Evolutionary conservation across 1,284 basidiomycete genomes (phyloP), one percentile per base, ranked within the genome.

Genomic region (Fomitopsis schrenkii): DNA sequence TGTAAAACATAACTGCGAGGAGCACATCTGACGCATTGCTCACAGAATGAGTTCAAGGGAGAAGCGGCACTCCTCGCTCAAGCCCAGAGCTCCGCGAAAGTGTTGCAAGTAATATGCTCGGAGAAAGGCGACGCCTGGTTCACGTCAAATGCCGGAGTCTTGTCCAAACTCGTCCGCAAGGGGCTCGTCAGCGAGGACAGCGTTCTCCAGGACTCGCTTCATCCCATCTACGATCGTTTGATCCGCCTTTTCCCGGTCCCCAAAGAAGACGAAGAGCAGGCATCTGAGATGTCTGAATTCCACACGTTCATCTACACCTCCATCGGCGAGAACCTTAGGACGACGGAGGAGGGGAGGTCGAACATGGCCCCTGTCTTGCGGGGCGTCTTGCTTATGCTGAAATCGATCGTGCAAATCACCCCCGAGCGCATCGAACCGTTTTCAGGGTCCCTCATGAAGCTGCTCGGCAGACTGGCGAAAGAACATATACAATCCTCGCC

Each of bases 121-220:
- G 92, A 93, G 70, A 94, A 97, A 72, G 83, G 88, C 44, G 91
- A 96, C 65, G 75, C 83, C 0, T 99, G 97, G 97, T 92, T 92
- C 69, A 78, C 75, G 8, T 73, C 81, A 42, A 95, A 98, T 71
- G 85, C 91, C 0, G 76, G 81, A 1, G 83, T 91, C n/a, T 80
- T 99, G n/a, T 90, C 93, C 68, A 91, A 91, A 68, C 85, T 99
- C 30, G 83, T 99, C 56, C 91, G 93, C 64, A 97, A 94, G 75
- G 92, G 93, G n/a, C 80, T 95, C 73, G 75, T 88, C 8, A 87
- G 85, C 26, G 92, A 95, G 53, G 93, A 96, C 63, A 74, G 82
- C 54, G 79, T 77, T 3, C 79, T 97, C 14, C 91, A 95, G 65
- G 93, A 95, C 63, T 83, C 88, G 14, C 77, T 97, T 15, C 85